Evolutionary conservation across 148 eudicot genomes (phyloP).

Genomic region (Tetragonia tetragonoides): DNA sequence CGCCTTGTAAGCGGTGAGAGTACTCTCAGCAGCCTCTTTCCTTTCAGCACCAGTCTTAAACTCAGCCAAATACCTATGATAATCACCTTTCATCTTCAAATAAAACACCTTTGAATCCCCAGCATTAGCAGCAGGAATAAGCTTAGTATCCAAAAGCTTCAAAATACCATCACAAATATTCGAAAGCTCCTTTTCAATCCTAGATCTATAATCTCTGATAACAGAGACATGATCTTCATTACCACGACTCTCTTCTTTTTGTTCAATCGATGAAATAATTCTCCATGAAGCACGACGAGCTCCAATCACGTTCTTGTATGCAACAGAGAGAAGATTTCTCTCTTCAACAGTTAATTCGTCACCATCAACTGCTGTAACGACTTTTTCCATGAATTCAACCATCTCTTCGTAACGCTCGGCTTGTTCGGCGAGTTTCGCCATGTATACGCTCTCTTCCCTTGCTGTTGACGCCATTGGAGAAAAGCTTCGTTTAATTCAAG

Average conservation of each 20-base stretch:
- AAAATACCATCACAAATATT: conserved; percentile 59
- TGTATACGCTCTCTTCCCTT: conserved; percentile 63
- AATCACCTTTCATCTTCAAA: conserved; percentile 79
- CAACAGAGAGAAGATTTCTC: conserved; percentile 66
- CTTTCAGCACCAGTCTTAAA: conserved; percentile 62
- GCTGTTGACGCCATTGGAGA: conserved; percentile 39
- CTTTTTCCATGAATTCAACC: conserved; percentile 67
- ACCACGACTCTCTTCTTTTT: conserved; percentile 70
- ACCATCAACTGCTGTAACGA: conserved; percentile 38
- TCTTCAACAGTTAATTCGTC: conserved; percentile 72
- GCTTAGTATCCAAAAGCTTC: conserved; percentile 47
- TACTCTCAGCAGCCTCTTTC: conserved; percentile 75
- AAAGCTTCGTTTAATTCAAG: background rate
- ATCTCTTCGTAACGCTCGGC: conserved; percentile 76
- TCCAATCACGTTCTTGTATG: conserved; percentile 81
- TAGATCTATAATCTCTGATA: conserved; percentile 47
- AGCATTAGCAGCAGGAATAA: conserved; percentile 41
- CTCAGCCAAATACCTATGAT: conserved; percentile 71
- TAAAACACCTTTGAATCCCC: conserved; percentile 72
- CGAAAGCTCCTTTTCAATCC: conserved; percentile 57
- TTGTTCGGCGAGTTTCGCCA: conserved; percentile 70
- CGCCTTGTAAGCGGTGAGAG: conserved; percentile 66
- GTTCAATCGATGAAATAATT: conserved; percentile 68
- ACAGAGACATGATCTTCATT: conserved; percentile 59
- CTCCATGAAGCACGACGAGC: conserved; percentile 73